These are phyloP conservation scores for Sergeia podlipaevii DNA, from an alignment of 208 protist species.

Conservation along the genomic window DNA sequence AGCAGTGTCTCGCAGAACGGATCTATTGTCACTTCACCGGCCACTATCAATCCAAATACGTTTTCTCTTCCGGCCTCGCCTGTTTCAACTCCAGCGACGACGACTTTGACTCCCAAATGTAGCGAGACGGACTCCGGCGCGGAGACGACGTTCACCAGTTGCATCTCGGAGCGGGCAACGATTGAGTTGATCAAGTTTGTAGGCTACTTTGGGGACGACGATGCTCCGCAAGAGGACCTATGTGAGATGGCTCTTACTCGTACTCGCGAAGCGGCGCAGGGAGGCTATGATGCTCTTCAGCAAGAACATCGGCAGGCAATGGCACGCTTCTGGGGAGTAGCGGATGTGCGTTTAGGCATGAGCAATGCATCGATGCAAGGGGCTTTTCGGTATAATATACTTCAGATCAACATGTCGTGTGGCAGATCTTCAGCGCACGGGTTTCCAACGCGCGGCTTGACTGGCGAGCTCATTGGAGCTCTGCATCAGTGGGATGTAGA, in stretches of 20 bases:
- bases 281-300: conserved; percentile 57
- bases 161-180: conserved; percentile 54
- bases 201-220: conserved; percentile 74
- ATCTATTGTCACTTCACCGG: neutral
- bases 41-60: neutral
- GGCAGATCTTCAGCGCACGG: conserved; percentile 32
- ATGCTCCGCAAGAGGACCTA: conserved; percentile 77
- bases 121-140: conserved; percentile 59
- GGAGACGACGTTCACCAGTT: conserved; percentile 77
- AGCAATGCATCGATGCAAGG: conserved; percentile 52
- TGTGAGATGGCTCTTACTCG: conserved; percentile 61
- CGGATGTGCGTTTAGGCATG: conserved; percentile 55
- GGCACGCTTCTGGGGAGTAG: conserved; percentile 64
- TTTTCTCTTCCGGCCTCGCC: conserved; percentile 5
- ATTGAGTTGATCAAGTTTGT: conserved; percentile 83
- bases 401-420: conserved; percentile 72
- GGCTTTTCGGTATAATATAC: conserved; percentile 82
- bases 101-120: conserved; percentile 41
- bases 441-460: conserved; percentile 76
- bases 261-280: conserved; percentile 43
- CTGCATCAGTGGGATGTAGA: conserved; percentile 90
- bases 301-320: conserved; percentile 61
- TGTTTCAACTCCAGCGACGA: conserved; percentile 14
- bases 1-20: conserved; percentile 4
- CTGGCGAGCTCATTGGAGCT: conserved; percentile 59